Evolutionary conservation across 768 basidiomycete genomes (phyloP).

Genomic region (Leccinum arenicola): DNA sequence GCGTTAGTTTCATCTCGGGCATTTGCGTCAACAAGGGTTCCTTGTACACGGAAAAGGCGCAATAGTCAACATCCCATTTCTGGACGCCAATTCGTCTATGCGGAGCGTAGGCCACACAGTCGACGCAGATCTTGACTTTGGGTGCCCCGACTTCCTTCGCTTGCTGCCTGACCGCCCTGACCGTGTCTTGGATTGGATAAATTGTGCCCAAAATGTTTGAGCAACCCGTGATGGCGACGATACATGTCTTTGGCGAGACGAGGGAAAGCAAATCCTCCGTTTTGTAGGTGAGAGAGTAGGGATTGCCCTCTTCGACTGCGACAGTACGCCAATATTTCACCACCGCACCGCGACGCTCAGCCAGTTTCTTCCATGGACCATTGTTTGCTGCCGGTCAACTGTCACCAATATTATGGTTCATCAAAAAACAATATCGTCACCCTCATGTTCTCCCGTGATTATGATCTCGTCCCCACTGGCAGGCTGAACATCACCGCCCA

Average conservation of each 20-base stretch:
- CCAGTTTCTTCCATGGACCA: conserved; percentile 76
- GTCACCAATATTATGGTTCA: background rate
- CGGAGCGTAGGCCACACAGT: conserved; percentile 79
- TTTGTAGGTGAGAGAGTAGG: conserved; percentile 60
- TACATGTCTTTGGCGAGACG: conserved; percentile 60
- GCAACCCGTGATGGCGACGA: conserved; percentile 71
- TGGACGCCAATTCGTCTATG: conserved; percentile 69
- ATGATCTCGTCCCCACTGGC: conserved; percentile 82
- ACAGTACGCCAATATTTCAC: conserved; percentile 60
- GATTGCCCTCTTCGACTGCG: conserved; percentile 51
- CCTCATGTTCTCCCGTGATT: conserved; percentile 78
- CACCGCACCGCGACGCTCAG: conserved; percentile 49
- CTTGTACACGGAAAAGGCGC: conserved; percentile 75
- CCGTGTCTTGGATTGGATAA: conserved; percentile 56
- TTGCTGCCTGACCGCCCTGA: conserved; percentile 46
- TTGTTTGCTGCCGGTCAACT: conserved; percentile 51
- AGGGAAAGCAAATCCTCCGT: conserved; percentile 58
- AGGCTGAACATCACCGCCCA: conserved; percentile 50
- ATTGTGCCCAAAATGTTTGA: conserved; percentile 74
- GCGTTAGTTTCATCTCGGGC: background rate
- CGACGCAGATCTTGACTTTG: conserved; percentile 67
- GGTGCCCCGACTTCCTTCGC: conserved; percentile 50
- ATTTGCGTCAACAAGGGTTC: conserved; percentile 30
- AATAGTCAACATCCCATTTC: conserved; percentile 77
- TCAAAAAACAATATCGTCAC: conserved; percentile 33